Base-by-base conservation (phyloP, 2,329 filamentous ascomycete genomes). In the Boeremia lycopersici region DNA sequence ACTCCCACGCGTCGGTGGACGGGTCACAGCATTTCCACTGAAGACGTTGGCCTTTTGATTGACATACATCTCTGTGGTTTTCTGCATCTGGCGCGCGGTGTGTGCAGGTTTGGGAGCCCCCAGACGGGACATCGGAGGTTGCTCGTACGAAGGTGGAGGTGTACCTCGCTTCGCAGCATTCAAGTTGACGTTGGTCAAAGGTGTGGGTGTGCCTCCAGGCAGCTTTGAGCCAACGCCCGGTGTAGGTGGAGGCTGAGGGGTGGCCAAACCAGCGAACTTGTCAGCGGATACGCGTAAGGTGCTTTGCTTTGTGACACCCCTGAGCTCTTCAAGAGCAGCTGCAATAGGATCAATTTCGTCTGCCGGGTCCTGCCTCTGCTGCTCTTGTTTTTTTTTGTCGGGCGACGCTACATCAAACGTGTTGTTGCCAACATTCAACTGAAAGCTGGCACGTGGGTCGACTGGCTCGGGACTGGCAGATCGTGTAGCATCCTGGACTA, bases 41-140 rank as follows among this genome's bases (percentile, higher is more conserved):
- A 96, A 95, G 79, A 97, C 88, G 68, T 84, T 91, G 38, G 91
- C 85, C 2, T 90, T 91, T 74, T 97, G 90, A 40, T 87, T 86
- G 19, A 89, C 86, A 68, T 93, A 97, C 74, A 92, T 92, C 66
- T 96, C 89, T 0, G 92, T 95, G 4, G 93, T 91, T 74, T 96
- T 90, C 70, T 96, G 91, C 96, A 99, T 99, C 42, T 95, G 91
- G 60, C 89, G 90, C 4, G 91, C 90, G 0, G 96, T 99, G 57
- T 96, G 91, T 1, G 95, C 95, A 2, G 93, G 92, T 54, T 93
- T 89, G 2, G 95, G 96, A 11, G 93, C 90, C 48, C 92, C 95
- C 4, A 98, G 83, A 54, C 90, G 84, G 70, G 89, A 90, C 40
- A 91, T 83, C 44, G 88, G 85, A 36, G 51, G 51, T 31, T 55